Evolutionary conservation across 139 green algal genomes (phyloP), one percentile per base, ranked within the genome.

Genomic region (Zygnema circumcarinatum): DNA sequence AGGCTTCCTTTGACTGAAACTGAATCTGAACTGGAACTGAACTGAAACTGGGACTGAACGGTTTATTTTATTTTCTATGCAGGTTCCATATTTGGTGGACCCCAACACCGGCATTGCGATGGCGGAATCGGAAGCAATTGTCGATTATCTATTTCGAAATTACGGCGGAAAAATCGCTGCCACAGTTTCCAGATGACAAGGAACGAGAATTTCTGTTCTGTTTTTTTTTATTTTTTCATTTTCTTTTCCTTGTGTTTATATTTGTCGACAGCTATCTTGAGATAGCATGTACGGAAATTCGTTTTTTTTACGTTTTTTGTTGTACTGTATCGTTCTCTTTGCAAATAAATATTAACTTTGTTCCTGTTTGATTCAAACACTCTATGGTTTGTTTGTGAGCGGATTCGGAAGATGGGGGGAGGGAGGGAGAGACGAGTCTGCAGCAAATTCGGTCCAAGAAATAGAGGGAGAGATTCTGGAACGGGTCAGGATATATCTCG

Each of bases 1-100:
- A n/a, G n/a, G n/a, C n/a, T n/a, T n/a, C n/a, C n/a, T n/a, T n/a
- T n/a, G n/a, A n/a, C n/a, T n/a, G n/a, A n/a, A n/a, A n/a, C n/a
- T n/a, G n/a, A n/a, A n/a, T n/a, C n/a, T n/a, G n/a, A n/a, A n/a
- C n/a, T n/a, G n/a, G n/a, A n/a, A n/a, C n/a, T n/a, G n/a, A n/a
- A n/a, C n/a, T n/a, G n/a, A n/a, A n/a, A n/a, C n/a, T n/a, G n/a
- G n/a, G n/a, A n/a, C n/a, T n/a, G n/a, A n/a, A n/a, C n/a, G n/a
- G n/a, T 62, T 87, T 47, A n/a, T 56, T 78, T 56, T 52, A 79
- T 3, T 56, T 83, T 83, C 11, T 67, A 79, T 39, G 7, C 69
- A 75, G 38, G 89, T 92, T 38, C 89, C 89, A 1, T 92, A 88
- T 41, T 73, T 92, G 7, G 83, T 92, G 31, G 88, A 92, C 39